These are phyloP conservation scores for Parathielavia hyrcaniae DNA, from an alignment of 495 filamentous ascomycete species.

Conservation along the genomic window DNA sequence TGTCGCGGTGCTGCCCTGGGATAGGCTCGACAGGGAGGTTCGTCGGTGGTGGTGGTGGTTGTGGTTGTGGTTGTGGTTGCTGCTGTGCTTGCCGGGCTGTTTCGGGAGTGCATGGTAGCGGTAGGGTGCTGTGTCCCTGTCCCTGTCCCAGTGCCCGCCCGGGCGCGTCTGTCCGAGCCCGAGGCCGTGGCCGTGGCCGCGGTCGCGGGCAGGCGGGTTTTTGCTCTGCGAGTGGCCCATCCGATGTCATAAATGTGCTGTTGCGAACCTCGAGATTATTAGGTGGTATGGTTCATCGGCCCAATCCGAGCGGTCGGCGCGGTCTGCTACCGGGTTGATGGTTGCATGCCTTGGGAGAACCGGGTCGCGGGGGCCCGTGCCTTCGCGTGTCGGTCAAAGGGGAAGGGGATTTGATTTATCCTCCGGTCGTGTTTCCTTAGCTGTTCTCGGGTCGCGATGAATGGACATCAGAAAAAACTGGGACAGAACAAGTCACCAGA, in stretches of 20 bases:
- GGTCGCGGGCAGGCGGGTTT: conserved; percentile 7
- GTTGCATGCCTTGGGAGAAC: conserved; percentile 8
- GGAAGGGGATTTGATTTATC: neutral
- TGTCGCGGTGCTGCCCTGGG: neutral
- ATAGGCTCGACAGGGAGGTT: neutral
- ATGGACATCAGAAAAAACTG: neutral
- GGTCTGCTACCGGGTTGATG: conserved; percentile 13
- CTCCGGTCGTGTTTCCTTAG: neutral
- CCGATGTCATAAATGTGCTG: neutral
- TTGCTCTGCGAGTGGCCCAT: conserved; percentile 24
- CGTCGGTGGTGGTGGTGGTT: neutral
- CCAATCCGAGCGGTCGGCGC: neutral
- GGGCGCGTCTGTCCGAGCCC: neutral
- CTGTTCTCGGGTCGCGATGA: neutral
- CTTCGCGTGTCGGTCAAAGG: neutral
- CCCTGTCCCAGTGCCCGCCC: neutral
- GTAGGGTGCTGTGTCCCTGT: neutral
- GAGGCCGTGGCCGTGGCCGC: neutral
- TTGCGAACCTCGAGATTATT: neutral
- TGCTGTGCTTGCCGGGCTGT: neutral
- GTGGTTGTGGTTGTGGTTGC: neutral
- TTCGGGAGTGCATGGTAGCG: neutral
- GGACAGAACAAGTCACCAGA: too few relatives aligned
- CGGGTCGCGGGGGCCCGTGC: neutral
- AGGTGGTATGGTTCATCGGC: neutral